phyloP scores from a whole-genome alignment of 1,139 yeast genomes.

The Blastobotrys serpentis region DNA sequence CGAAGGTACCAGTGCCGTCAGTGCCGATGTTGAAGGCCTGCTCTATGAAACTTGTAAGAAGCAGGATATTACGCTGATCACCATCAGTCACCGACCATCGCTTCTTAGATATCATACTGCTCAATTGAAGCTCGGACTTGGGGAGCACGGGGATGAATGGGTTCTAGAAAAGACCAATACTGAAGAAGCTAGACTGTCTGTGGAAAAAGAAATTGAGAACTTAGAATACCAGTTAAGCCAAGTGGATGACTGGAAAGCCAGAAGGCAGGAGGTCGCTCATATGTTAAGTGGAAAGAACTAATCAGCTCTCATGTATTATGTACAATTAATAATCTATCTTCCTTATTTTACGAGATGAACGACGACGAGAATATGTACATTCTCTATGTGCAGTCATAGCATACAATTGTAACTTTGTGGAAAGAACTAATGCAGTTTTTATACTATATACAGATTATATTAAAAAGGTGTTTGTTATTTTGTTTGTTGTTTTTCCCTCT shows the following conservation, averaged over 20 bases:
- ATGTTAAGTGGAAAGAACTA: slow-evolving; percentile 17
- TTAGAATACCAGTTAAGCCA: slow-evolving; percentile 33
- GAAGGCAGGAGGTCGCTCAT: slow-evolving; percentile 36
- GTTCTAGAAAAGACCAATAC: slow-evolving; percentile 38
- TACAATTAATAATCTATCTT: not conserved
- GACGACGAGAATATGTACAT: too few relatives aligned
- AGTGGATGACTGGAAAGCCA: slow-evolving; percentile 35
- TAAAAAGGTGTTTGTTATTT: not conserved
- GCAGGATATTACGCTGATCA: slow-evolving; percentile 73
- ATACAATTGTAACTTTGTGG: not conserved
- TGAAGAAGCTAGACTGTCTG: slow-evolving; percentile 35
- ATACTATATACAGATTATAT: not conserved
- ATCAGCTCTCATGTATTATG: not conserved
- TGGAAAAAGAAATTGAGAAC: slow-evolving; percentile 38
- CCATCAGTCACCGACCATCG: slow-evolving; percentile 83
- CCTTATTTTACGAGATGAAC: too few relatives aligned
- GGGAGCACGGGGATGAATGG: slow-evolving; percentile 52
- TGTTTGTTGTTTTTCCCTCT: slow-evolving; percentile 17
- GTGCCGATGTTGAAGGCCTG: slow-evolving; percentile 87
- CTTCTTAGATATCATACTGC: slow-evolving; percentile 81
- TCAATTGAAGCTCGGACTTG: slow-evolving; percentile 60
- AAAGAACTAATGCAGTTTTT: slow-evolving; percentile 4
- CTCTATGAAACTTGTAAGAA: slow-evolving; percentile 73
- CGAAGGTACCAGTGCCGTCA: slow-evolving; percentile 91
- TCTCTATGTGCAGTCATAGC: too few relatives aligned